Percentiles rank a stretch among this genome's conserved stretches.
Evolutionary conservation across 1,284 basidiomycete genomes (phyloP).

Genomic region (Leccinum solheimii): DNA sequence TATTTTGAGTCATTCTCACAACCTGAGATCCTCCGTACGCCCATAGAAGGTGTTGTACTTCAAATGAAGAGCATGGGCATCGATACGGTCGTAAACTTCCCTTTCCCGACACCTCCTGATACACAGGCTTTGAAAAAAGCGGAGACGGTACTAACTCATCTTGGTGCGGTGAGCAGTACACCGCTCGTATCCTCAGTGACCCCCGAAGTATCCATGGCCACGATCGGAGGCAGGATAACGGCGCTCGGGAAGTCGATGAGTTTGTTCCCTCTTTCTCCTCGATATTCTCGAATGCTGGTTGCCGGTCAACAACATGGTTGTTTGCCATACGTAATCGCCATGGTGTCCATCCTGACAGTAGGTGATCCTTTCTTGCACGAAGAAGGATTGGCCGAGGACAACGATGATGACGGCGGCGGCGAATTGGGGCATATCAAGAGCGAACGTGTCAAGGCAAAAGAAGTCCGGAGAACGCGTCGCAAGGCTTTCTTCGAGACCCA

Average conservation of each 20-base stretch:
- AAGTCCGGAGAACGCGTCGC: constrained; percentile 62
- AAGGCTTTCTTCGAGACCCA: constrained; percentile 82
- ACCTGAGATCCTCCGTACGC: constrained; percentile 94
- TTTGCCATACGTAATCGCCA: constrained; percentile 87
- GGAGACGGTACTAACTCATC: constrained; percentile 76
- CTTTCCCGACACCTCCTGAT: constrained; percentile 97
- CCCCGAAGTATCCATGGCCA: constrained; percentile 19
- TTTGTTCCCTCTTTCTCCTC: constrained; percentile 89
- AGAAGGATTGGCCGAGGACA: constrained; percentile 55
- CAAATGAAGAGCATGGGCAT: constrained; percentile 99
- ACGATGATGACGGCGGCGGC: constrained; percentile 46
- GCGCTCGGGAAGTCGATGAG: constrained; percentile 90
- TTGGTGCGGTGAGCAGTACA: constrained; percentile 75
- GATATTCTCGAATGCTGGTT: constrained; percentile 94
- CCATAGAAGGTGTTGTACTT: constrained; percentile 95
- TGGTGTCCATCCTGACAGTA: constrained; percentile 91
- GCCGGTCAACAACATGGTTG: constrained; percentile 91
- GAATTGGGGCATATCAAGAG: constrained; percentile 57
- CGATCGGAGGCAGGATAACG: constrained; percentile 71
- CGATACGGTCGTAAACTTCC: constrained; percentile 95
- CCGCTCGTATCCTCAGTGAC: constrained; percentile 30
- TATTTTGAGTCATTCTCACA: constrained; percentile 86
- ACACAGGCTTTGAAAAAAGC: constrained; percentile 77
- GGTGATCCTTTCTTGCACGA: constrained; percentile 96
- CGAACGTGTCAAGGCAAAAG: constrained; percentile 64